Evolutionary conservation across 2,329 filamentous ascomycete genomes (phyloP), one percentile per base, ranked within the genome.

Genomic region (Arthroderma uncinatum): DNA sequence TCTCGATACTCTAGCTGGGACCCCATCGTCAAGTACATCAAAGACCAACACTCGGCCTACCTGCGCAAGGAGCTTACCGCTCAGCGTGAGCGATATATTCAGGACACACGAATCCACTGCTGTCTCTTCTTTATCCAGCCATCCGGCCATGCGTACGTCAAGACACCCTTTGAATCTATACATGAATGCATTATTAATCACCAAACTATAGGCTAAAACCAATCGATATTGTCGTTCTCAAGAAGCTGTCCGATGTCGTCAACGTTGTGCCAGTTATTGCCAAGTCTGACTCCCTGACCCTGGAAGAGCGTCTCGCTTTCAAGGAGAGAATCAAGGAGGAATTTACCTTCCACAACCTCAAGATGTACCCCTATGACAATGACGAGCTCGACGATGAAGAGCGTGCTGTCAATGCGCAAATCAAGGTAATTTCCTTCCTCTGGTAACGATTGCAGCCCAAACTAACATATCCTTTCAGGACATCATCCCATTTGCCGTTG

Each of bases 11-110:
- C 47, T 37, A 79, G 77, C 85, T 98, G 93, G 93, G 93, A 98
- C 72, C 93, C 93, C 62, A 98, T 98, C 73, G 92, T 98, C 81
- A 98, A 98, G 81, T 98, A 98, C 78, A 98, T 98, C 82, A 98
- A 98, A 82, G 93, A 98, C 77, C 93, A 98, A 80, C 93, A 98
- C 81, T 96, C 90, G 55, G 92, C 93, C 68, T 98, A 97, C 79
- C 84, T 98, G 67, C 89, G 93, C 76, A 98, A 98, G 82, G 93
- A 98, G 77, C 89, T 98, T 70, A 97, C 93, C 57, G 93, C 93
- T 65, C 93, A 98, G 81, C 89, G 93, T 77, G 93, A 98, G 78
- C 87, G 93, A 69, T 98, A 98, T 76, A 96, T 98, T 66, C 92
- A 95, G 79, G 93, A 98, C 76, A 98, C 93, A 65, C 88, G 93